Evolutionary conservation across 169 alveolate species (phyloP).

Genomic region (Eimeria praecox): DNA sequence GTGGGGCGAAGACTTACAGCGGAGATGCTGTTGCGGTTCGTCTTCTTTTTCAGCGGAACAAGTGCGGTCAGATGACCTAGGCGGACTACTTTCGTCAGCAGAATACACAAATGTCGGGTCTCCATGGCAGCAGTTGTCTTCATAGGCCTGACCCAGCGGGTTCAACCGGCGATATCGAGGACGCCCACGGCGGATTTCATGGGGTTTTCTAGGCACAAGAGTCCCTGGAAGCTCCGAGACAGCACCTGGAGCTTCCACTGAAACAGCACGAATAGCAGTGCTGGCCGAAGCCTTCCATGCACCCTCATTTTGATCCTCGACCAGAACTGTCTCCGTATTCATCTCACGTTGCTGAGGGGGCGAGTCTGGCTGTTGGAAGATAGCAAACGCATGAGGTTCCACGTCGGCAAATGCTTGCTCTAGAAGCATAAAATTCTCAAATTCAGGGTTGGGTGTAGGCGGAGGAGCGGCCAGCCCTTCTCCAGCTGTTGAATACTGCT

Average conservation of each 20-base stretch:
- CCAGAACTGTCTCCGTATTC: background rate
- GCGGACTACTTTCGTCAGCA: background rate
- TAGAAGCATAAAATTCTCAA: too few species aligned
- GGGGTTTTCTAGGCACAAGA: background rate
- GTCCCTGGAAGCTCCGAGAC: background rate
- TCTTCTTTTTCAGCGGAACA: background rate
- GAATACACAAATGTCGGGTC: constrained; percentile 20
- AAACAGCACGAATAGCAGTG: background rate
- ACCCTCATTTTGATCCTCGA: background rate
- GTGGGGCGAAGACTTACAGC: background rate
- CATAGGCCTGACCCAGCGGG: background rate
- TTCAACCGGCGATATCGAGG: background rate
- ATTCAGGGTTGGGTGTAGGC: background rate
- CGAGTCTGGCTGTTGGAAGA: background rate
- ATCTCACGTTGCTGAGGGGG: background rate
- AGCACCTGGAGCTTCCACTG: background rate
- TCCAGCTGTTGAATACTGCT: background rate
- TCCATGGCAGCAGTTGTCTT: background rate
- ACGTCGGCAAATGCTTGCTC: background rate
- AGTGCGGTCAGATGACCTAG: background rate
- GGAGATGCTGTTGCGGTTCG: background rate
- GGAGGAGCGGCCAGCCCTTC: background rate
- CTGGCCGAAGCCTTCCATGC: background rate
- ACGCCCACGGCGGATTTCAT: background rate
- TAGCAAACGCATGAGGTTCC: background rate